Conservation (phyloP, 164 flowering plant species). For the Piper betle region DNA sequence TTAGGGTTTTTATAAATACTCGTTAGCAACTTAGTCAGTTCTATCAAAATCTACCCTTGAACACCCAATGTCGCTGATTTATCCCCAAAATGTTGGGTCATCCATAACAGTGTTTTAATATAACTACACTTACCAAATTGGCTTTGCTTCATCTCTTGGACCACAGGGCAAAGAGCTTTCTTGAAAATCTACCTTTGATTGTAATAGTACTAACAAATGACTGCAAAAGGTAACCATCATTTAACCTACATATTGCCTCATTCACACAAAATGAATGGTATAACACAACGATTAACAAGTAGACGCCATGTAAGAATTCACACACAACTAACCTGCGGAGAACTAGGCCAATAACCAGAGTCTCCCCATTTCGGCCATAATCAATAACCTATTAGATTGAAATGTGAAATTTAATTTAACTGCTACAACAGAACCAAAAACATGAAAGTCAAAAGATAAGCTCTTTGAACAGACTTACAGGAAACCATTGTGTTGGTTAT, state of each 20-base stretch:
- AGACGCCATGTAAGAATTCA: neutral
- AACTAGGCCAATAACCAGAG: constrained; percentile 76
- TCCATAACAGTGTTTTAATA: neutral
- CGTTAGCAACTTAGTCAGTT: no score
- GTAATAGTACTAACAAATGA: constrained; percentile 83
- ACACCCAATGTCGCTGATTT: no score
- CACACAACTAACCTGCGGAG: constrained; percentile 61
- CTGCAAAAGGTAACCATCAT: constrained; percentile 30
- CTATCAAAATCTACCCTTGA: no score
- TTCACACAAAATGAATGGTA: neutral
- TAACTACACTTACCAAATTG: constrained; percentile 35
- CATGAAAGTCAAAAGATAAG: neutral
- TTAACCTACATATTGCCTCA: neutral
- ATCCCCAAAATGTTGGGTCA: no score
- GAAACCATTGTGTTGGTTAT: constrained; percentile 81
- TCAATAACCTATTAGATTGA: constrained; percentile 56
- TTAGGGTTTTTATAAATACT: no score
- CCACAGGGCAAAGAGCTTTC: constrained; percentile 72
- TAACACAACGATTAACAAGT: neutral
- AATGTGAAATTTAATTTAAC: constrained; percentile 2
- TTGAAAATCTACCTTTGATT: constrained; percentile 87
- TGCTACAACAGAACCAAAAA: neutral
- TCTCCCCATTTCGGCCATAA: constrained; percentile 62
- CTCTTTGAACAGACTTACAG: constrained; percentile 35
- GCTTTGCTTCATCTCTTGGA: constrained; percentile 40